A percentile compares a stretch with the other conserved stretches of the same genome.
These are phyloP conservation scores for Aspergillus ochraceoroseus DNA, from an alignment of 2,329 filamentous ascomycete species.

Conservation along the genomic window DNA sequence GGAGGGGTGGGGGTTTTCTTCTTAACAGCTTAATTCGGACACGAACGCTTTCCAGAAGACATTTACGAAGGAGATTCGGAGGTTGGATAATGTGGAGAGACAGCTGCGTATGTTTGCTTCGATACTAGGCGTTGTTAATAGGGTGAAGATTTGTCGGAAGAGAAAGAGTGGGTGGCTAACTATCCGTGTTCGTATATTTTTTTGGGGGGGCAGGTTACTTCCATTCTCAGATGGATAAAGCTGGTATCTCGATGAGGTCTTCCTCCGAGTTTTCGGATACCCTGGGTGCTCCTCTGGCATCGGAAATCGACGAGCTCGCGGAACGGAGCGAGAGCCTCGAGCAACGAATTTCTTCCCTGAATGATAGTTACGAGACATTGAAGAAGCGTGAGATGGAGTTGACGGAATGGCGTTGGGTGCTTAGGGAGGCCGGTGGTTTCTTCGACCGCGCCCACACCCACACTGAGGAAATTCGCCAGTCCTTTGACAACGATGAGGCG, in stretches of 20 bases:
- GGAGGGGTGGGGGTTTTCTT: not conserved
- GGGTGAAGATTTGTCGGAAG: too few species aligned
- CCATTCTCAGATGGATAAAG: slow-evolving; percentile 91
- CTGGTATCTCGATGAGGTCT: slow-evolving; percentile 75
- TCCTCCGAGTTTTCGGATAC: slow-evolving; percentile 86
- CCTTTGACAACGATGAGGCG: slow-evolving; percentile 80
- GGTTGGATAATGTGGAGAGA: slow-evolving; percentile 95
- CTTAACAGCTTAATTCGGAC: slow-evolving; percentile 75
- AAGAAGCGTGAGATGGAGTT: slow-evolving; percentile 97
- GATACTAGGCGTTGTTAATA: too few species aligned
- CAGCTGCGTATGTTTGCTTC: slow-evolving; percentile 70
- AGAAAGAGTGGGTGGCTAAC: too few species aligned
- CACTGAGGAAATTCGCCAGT: slow-evolving; percentile 92
- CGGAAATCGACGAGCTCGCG: slow-evolving; percentile 92
- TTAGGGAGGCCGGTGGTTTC: slow-evolving; percentile 93
- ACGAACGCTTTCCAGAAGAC: slow-evolving; percentile 93
- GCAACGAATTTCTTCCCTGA: slow-evolving; percentile 82
- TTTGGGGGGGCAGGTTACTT: slow-evolving; percentile 89
- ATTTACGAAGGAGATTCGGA: slow-evolving; percentile 94
- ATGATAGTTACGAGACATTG: slow-evolving; percentile 96
- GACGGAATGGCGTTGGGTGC: slow-evolving; percentile 96
- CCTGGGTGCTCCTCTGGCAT: slow-evolving; percentile 79
- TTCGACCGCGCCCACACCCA: slow-evolving; percentile 95
- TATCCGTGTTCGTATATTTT: too few species aligned
- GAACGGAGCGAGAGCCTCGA: slow-evolving; percentile 91